Evolutionary conservation across 2,329 filamentous ascomycete species (phyloP), one percentile per base, ranked within the genome.

Genomic region (Aspergillus sergii): DNA sequence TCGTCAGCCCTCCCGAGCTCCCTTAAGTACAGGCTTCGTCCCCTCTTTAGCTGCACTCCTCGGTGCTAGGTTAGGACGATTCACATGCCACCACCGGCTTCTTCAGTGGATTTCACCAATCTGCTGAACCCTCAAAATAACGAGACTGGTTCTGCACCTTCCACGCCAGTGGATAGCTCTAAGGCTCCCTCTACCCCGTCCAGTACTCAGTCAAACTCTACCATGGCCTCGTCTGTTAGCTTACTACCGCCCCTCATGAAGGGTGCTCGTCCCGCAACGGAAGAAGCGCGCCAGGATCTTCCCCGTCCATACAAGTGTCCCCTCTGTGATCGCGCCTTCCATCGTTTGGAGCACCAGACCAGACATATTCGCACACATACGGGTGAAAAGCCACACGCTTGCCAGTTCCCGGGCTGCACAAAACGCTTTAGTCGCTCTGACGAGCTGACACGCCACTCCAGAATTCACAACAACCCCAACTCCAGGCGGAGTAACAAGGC

Each of bases 391-490:
- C 94, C 94, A 55, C 95, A 98, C 75, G 94, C 92, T 66, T 99
- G 94, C 87, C 90, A 92, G 78, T 97, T 94, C 75, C 93, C 93
- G 4, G 93, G 94, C 72, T 98, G 94, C 88, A 94, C 92, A 72
- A 98, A 98, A 83, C 92, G 94, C 74, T 98, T 99, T 83, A 96
- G 92, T 68, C 90, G 94, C 68, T 97, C 94, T 14, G 94, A 99
- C 76, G 94, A 99, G 82, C 85, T 99, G 71, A 99, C 95, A 66
- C 90, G 94, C 65, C 94, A 99, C 82, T 97, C 94, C 77, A 88
- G 94, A 78, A 99, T 99, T 82, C 94, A 99, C 87, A 97, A 92
- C 88, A 99, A 98, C 82, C 94, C 95, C 63, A 98, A 98, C 85
- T 97, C 94, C 62, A 87, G 95, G 76, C 86, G 94, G 75, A 94